Evolutionary conservation across 345 rosid species (phyloP).

Genomic region (Streptanthus diversifolius): DNA sequence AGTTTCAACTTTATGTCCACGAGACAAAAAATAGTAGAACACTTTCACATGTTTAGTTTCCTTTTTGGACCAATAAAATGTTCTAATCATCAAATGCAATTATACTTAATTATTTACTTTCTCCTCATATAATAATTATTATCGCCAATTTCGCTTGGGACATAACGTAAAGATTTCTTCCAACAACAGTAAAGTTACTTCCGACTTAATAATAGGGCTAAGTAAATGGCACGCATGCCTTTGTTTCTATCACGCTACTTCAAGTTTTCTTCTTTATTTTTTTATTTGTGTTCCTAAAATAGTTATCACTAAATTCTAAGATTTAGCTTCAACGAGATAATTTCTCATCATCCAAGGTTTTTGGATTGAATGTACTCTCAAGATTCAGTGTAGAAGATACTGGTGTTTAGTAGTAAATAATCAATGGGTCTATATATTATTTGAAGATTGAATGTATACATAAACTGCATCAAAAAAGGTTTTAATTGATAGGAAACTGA

Average conservation of each 20-base stretch:
- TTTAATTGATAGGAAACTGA: slow-evolving; percentile 12
- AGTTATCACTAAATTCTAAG: background rate
- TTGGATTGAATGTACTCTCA: background rate
- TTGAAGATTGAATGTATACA: background rate
- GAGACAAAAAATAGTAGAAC: slow-evolving; percentile 11
- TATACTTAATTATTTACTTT: slow-evolving; percentile 13
- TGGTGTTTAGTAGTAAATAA: background rate
- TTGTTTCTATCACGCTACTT: slow-evolving; percentile 3
- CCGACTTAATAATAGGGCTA: slow-evolving; percentile 17
- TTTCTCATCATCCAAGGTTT: background rate
- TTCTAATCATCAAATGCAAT: slow-evolving; percentile 21
- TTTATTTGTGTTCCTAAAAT: background rate
- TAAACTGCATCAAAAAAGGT: background rate
- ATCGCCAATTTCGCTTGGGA: slow-evolving; percentile 26
- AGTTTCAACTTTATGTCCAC: slow-evolving; percentile 33
- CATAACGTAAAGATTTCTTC: slow-evolving; percentile 27
- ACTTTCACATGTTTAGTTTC: slow-evolving; percentile 30
- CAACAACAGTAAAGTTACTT: slow-evolving; percentile 32
- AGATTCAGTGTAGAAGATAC: background rate
- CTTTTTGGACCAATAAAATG: slow-evolving; percentile 24
- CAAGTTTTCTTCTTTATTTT: background rate
- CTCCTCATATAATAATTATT: background rate
- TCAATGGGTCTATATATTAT: background rate
- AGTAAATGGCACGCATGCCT: slow-evolving; percentile 31
- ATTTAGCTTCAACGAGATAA: slow-evolving; percentile 8